A percentile compares a stretch with the other conserved stretches of the same genome.
These are phyloP conservation scores for Musa schizocarpa DNA, from an alignment of 176 grass and related monocot genomes.

Conservation along the genomic window DNA sequence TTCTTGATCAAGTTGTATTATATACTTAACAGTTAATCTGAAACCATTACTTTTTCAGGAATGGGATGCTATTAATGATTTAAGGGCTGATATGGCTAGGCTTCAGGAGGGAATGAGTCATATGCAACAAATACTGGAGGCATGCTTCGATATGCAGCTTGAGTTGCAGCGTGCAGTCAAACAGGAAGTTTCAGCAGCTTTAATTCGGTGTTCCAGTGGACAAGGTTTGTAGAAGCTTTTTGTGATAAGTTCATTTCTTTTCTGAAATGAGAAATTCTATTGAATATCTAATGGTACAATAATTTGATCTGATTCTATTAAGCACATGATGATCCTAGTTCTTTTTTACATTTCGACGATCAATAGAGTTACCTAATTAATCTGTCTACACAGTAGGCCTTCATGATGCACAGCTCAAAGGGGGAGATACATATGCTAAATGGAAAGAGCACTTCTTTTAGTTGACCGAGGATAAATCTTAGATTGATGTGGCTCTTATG, in stretches of 20 bases:
- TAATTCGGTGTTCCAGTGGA: slow-evolving; percentile 53
- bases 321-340: not conserved
- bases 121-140: slow-evolving; percentile 90
- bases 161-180: slow-evolving; percentile 87
- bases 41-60: slow-evolving; percentile 48
- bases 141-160: slow-evolving; percentile 98
- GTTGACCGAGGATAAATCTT: not conserved
- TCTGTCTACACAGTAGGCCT: not conserved
- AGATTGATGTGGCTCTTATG: not conserved
- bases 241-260: slow-evolving; percentile 1
- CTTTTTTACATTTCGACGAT: not conserved
- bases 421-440: too few species aligned
- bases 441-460: too few species aligned
- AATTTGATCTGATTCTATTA: not conserved
- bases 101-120: slow-evolving; percentile 87
- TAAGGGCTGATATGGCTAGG: slow-evolving; percentile 74
- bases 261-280: not conserved
- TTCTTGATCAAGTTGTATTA: not conserved
- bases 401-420: too few species aligned
- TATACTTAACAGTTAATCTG: not conserved
- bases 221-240: slow-evolving; percentile 37
- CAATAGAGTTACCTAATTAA: not conserved
- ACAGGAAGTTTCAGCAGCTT: slow-evolving; percentile 93
- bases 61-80: slow-evolving; percentile 84
- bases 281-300: not conserved